Conservation (phyloP, 2,329 filamentous ascomycete genomes). For the Cladophialophora carrionii region DNA sequence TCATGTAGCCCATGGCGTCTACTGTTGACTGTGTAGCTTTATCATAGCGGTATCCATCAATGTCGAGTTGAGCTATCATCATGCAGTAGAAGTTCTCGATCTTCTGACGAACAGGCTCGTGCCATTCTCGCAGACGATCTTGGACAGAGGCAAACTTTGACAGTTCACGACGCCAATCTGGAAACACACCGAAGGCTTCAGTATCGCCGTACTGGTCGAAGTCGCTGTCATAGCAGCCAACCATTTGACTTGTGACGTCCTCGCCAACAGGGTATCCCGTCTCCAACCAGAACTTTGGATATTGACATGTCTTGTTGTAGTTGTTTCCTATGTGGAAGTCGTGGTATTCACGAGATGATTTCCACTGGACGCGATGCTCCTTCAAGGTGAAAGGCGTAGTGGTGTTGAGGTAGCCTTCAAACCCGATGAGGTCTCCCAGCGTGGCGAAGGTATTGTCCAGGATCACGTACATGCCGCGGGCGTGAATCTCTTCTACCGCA, state of each 20-base stretch:
- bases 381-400: constrained; percentile 59
- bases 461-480: constrained; percentile 66
- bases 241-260: constrained; percentile 53
- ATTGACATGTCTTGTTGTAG: constrained; percentile 59
- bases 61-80: constrained; percentile 64
- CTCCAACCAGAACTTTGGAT: constrained; percentile 66
- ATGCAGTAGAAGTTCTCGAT: constrained; percentile 67
- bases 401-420: constrained; percentile 62
- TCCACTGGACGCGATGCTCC: constrained; percentile 64
- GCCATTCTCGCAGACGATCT: constrained; percentile 68
- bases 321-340: constrained; percentile 62
- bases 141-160: constrained; percentile 69
- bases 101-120: constrained; percentile 60
- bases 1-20: constrained; percentile 63
- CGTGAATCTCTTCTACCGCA: constrained; percentile 64
- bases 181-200: constrained; percentile 65
- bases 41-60: constrained; percentile 69
- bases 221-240: constrained; percentile 64
- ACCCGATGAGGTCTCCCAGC: constrained; percentile 66
- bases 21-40: constrained; percentile 68
- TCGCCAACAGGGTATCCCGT: constrained; percentile 56
- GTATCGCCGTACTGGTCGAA: constrained; percentile 69
- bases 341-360: constrained; percentile 57
- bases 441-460: constrained; percentile 69
- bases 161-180: constrained; percentile 66